A percentile compares a stretch with the other conserved stretches of the same genome.
Conservation (phyloP, 176 grass and related monocot species). For the Hsuehochloa calcarea region DNA sequence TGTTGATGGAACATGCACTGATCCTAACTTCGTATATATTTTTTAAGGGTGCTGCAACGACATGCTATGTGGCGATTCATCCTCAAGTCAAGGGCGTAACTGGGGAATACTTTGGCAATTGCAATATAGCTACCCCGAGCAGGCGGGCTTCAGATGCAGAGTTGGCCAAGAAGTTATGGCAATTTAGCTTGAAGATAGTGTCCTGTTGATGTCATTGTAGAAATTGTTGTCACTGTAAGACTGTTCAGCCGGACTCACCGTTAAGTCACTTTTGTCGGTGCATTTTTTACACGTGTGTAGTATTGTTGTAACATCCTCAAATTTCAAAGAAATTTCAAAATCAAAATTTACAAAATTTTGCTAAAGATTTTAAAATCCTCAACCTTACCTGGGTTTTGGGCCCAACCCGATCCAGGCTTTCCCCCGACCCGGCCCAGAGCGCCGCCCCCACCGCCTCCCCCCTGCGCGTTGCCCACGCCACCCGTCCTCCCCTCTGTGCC, state of each 20-base stretch:
- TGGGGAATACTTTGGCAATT: constrained; percentile 40
- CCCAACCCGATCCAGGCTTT: too few relatives aligned
- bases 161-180: constrained; percentile 65
- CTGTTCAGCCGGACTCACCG: neutral
- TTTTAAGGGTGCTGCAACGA: constrained; percentile 67
- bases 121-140: constrained; percentile 48
- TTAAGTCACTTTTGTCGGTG: neutral
- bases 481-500: too few relatives aligned
- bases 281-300: neutral
- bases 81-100: constrained; percentile 24
- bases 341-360: too few relatives aligned
- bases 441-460: too few relatives aligned
- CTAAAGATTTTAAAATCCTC: too few relatives aligned
- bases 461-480: too few relatives aligned
- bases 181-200: constrained; percentile 46
- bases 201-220: constrained; percentile 1
- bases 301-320: too few relatives aligned
- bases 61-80: constrained; percentile 77
- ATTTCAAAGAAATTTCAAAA: too few relatives aligned
- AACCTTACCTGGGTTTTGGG: too few relatives aligned
- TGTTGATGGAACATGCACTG: neutral
- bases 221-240: neutral
- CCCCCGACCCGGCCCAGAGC: too few relatives aligned
- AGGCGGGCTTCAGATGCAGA: constrained; percentile 47
- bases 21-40: neutral